A percentile compares a stretch with the other conserved stretches of the same genome.
Evolutionary conservation across 2,329 filamentous ascomycete genomes (phyloP).

Genomic region (Fusarium sp.): DNA sequence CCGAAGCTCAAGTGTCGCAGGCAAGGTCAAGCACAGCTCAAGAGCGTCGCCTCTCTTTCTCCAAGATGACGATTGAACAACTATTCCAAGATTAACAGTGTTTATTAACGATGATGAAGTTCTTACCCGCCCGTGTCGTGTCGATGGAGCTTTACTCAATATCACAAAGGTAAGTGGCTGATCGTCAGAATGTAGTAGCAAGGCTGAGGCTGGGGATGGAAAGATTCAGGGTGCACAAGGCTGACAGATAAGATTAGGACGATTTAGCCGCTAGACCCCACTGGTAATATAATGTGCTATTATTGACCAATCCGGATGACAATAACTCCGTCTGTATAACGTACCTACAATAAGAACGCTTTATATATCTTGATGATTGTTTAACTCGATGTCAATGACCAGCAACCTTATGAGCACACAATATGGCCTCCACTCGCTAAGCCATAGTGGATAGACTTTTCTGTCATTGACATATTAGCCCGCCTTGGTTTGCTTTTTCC

Average conservation of each 20-base stretch:
- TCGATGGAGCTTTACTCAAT: conserved; percentile 11
- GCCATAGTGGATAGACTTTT: no score
- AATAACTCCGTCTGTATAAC: conserved; percentile 1
- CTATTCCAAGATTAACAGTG: background rate
- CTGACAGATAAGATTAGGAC: conserved; percentile 28
- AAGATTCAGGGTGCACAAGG: conserved; percentile 43
- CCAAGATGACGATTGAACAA: conserved; percentile 2
- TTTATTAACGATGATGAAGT: background rate
- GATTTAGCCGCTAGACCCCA: background rate
- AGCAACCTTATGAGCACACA: background rate
- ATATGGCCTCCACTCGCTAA: background rate
- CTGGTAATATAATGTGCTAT: background rate
- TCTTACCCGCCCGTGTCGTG: conserved; percentile 8
- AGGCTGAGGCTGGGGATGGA: conserved; percentile 46
- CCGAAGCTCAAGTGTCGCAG: conserved; percentile 15
- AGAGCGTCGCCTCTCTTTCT: conserved; percentile 3
- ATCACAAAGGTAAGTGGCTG: conserved; percentile 11
- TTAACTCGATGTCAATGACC: background rate
- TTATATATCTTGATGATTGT: conserved; percentile 2
- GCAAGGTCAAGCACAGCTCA: background rate
- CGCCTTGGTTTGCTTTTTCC: conserved; percentile 9
- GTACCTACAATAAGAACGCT: conserved; percentile 1
- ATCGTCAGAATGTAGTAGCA: conserved; percentile 38
- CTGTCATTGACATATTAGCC: background rate
- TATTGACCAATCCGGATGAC: conserved; percentile 18